phyloP scores from a whole-genome alignment of 2,329 filamentous ascomycete species.

The Pseudogymnoascus sp. region DNA sequence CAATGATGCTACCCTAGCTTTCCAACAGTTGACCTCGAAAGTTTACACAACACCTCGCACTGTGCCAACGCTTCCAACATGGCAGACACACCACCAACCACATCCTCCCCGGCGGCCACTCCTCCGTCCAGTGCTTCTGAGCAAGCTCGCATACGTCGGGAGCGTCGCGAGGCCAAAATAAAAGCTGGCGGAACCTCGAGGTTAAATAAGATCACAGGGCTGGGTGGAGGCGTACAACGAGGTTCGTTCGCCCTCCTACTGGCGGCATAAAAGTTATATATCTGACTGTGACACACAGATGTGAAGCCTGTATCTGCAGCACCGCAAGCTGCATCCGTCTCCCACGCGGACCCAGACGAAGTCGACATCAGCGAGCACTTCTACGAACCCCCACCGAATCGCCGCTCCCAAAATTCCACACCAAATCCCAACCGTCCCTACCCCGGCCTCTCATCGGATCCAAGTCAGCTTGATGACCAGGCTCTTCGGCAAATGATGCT shows the following conservation, averaged over 20 bases:
- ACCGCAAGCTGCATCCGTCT: conserved; percentile 30
- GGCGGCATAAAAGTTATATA: background rate
- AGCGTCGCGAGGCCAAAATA: conserved; percentile 73
- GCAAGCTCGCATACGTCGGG: conserved; percentile 68
- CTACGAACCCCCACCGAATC: conserved; percentile 48
- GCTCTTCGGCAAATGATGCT: conserved; percentile 60
- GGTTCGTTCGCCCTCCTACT: conserved; percentile 28
- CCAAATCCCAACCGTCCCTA: conserved; percentile 26
- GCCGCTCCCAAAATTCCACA: conserved; percentile 30
- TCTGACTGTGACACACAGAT: conserved; percentile 17
- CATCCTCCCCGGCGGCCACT: conserved; percentile 21
- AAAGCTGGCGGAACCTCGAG: conserved; percentile 61
- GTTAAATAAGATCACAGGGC: conserved; percentile 66
- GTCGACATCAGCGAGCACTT: conserved; percentile 70
- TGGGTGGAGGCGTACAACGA: conserved; percentile 51
- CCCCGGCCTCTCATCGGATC: conserved; percentile 10
- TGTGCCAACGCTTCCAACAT: conserved; percentile 16
- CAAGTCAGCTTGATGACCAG: conserved; percentile 43
- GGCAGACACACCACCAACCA: conserved; percentile 22
- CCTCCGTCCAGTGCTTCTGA: conserved; percentile 42
- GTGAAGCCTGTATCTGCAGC: conserved; percentile 25
- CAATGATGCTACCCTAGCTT: conserved; percentile 1
- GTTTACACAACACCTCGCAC: background rate
- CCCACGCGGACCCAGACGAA: conserved; percentile 61
- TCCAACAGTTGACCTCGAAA: background rate